Evolutionary conservation across 1,139 yeast species (phyloP).

Genomic region (Lodderomyces elongisporus): DNA sequence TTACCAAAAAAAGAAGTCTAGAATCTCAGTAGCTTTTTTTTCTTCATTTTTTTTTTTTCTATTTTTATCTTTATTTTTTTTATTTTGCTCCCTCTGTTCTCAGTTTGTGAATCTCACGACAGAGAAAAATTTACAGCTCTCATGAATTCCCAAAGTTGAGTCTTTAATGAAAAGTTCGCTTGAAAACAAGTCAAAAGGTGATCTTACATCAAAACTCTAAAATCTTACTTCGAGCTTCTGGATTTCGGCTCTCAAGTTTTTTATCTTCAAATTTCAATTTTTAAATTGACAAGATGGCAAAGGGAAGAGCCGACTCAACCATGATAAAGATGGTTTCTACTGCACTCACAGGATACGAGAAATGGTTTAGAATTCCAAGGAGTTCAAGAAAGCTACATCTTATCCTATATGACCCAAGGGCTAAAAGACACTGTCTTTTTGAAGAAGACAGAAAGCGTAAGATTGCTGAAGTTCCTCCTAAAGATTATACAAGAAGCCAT

Average conservation of each 20-base stretch:
- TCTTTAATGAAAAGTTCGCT: too few species aligned
- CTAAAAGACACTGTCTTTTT: slow-evolving; percentile 74
- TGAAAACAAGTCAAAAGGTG: too few species aligned
- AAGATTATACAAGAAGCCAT: slow-evolving; percentile 57
- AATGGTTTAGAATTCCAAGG: slow-evolving; percentile 79
- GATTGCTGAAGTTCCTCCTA: slow-evolving; percentile 59
- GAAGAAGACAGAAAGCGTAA: slow-evolving; percentile 82
- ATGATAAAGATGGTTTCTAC: slow-evolving; percentile 64
- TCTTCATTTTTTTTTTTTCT: too few species aligned
- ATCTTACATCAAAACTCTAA: too few species aligned
- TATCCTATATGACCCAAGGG: slow-evolving; percentile 82
- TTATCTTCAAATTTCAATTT: too few species aligned
- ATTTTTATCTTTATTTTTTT: too few species aligned
- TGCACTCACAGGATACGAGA: slow-evolving; percentile 81
- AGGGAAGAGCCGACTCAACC: slow-evolving; percentile 40
- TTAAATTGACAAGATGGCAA: slow-evolving; percentile 41
- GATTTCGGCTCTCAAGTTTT: too few species aligned
- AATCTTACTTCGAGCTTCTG: too few species aligned
- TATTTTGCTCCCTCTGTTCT: too few species aligned
- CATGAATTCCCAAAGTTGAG: too few species aligned
- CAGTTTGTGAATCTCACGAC: too few species aligned
- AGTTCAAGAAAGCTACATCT: slow-evolving; percentile 74
- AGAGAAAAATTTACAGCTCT: too few species aligned
- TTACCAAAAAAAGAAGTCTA: slow-evolving; percentile 7
- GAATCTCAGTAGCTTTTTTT: slow-evolving; percentile 1